Conservation (phyloP, 2,329 filamentous ascomycete species). For the Monilinia aucupariae region DNA sequence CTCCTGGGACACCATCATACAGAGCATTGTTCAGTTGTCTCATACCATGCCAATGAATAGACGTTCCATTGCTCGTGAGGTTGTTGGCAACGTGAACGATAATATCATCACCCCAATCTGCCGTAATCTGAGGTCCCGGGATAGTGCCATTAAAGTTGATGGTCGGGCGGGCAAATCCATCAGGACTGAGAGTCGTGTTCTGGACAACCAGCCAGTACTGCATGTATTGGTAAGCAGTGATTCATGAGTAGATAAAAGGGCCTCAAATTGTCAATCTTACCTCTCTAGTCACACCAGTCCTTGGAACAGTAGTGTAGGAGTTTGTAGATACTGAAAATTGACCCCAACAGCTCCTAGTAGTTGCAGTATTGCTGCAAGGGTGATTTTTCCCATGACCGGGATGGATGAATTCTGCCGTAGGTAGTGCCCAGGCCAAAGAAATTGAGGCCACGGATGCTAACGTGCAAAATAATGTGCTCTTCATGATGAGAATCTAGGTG, state of each 20-base stretch:
- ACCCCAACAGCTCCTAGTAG: constrained; percentile 33
- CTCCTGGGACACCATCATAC: constrained; percentile 38
- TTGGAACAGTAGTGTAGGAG: constrained; percentile 29
- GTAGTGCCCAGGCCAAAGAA: constrained; percentile 25
- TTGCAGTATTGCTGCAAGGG: constrained; percentile 31
- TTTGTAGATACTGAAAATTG: constrained; percentile 33
- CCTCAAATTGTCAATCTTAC: background rate
- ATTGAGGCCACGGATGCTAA: constrained; percentile 21
- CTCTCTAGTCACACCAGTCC: constrained; percentile 36
- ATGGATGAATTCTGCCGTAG: constrained; percentile 18
- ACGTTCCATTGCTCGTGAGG: constrained; percentile 41
- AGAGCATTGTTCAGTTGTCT: constrained; percentile 40
- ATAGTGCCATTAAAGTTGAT: constrained; percentile 38
- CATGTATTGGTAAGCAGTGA: background rate
- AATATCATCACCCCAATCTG: constrained; percentile 34
- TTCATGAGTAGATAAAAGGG: background rate
- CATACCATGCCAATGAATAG: constrained; percentile 49
- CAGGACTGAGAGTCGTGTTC: constrained; percentile 34
- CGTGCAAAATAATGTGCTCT: constrained; percentile 25
- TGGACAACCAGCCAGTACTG: constrained; percentile 29
- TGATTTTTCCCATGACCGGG: constrained; percentile 19
- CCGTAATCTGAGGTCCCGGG: constrained; percentile 39
- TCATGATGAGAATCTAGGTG: constrained; percentile 21
- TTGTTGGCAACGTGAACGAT: constrained; percentile 36
- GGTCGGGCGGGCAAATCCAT: constrained; percentile 48